A percentile compares a stretch with the other conserved stretches of the same genome.
Evolutionary conservation across 352 stramenopile genomes (phyloP).

Genomic region (Globisporangium spiculum): DNA sequence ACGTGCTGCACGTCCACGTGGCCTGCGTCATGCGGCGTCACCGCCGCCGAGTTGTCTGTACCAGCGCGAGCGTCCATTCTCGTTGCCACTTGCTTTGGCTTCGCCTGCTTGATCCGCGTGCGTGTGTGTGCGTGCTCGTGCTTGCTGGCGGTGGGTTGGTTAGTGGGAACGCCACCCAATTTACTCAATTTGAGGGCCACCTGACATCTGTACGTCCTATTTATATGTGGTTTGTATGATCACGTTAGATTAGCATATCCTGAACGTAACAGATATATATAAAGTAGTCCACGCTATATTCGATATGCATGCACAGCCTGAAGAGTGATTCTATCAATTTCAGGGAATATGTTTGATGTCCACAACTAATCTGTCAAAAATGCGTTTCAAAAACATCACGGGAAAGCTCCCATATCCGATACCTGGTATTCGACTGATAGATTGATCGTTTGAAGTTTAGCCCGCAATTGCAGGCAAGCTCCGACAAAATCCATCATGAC

Average conservation of each 20-base stretch:
- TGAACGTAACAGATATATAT: neutral
- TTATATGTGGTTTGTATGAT: neutral
- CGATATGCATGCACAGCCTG: neutral
- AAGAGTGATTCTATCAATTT: neutral
- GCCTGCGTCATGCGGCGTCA: neutral
- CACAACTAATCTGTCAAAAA: too few species aligned
- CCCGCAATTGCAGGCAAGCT: neutral
- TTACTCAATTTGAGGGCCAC: conserved; percentile 15
- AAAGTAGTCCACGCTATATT: neutral
- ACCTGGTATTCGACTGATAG: too few species aligned
- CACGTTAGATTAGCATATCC: neutral
- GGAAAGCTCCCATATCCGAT: too few species aligned
- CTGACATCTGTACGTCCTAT: neutral
- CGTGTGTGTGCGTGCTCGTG: neutral
- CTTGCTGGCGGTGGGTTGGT: neutral
- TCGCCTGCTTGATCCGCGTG: neutral
- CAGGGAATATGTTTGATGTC: neutral
- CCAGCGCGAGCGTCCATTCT: conserved; percentile 11
- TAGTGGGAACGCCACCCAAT: conserved; percentile 15
- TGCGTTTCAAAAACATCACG: too few species aligned
- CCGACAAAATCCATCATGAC: neutral
- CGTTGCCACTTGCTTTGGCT: neutral
- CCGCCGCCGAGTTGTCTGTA: neutral
- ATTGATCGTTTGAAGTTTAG: too few species aligned
- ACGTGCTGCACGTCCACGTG: conserved; percentile 1